Evolutionary conservation across 306 rosid species (phyloP).

Genomic region (Casuarina cunninghamiana): DNA sequence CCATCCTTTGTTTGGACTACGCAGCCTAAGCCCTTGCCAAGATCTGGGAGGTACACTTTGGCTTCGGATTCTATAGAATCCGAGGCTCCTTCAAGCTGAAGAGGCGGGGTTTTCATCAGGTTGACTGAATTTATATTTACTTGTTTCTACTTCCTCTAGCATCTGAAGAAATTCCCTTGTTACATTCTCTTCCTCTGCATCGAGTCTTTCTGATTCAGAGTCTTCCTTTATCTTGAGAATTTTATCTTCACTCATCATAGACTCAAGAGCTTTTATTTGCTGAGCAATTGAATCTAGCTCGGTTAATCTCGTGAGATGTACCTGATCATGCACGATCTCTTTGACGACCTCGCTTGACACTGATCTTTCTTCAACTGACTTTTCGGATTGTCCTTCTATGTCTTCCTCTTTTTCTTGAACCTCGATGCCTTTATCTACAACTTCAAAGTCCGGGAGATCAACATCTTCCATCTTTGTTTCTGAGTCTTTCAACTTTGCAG

Average conservation of each 20-base stretch:
- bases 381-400: conserved; percentile 48
- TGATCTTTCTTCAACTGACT: conserved; percentile 45
- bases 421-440: conserved; percentile 89
- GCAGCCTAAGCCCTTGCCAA: conserved; percentile 84
- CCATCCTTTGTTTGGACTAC: conserved; percentile 86
- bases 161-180: conserved; percentile 85
- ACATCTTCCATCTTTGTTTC: conserved; percentile 64
- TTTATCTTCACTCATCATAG: conserved; percentile 68
- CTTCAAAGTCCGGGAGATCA: conserved; percentile 87
- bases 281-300: conserved; percentile 91
- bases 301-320: conserved; percentile 53
- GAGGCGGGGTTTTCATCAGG: conserved; percentile 48
- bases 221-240: conserved; percentile 44
- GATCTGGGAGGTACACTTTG: conserved; percentile 75
- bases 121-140: conserved; percentile 35
- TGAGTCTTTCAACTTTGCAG: conserved; percentile 42
- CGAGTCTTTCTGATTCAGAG: conserved; percentile 54
- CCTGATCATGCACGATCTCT: conserved; percentile 67
- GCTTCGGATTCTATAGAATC: conserved; percentile 46
- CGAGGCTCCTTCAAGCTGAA: conserved; percentile 46
- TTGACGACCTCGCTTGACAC: conserved; percentile 70
- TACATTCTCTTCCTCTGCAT: conserved; percentile 84
- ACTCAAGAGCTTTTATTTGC: conserved; percentile 91
- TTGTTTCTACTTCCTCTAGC: conserved; percentile 79
- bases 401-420: conserved; percentile 55